phyloP scores from a whole-genome alignment of 202 grass and related monocot species.

The Zizania palustris region DNA sequence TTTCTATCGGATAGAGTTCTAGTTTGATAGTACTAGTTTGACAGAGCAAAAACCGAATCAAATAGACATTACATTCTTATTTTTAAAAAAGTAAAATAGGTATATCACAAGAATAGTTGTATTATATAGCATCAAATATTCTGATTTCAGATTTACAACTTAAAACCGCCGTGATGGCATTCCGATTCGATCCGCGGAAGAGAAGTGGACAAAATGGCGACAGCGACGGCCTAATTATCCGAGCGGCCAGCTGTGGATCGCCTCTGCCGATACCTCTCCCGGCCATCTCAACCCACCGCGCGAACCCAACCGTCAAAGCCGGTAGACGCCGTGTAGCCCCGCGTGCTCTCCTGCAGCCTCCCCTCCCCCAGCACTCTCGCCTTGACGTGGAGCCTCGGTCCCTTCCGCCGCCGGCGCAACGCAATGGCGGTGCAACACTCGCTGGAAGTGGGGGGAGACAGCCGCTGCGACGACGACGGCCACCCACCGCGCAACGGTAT shows the following conservation, averaged over 20 bases:
- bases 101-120: no score
- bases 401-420: not conserved
- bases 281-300: not conserved
- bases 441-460: constrained; percentile 43
- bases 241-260: not conserved
- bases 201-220: constrained; percentile 12
- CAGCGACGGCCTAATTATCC: constrained; percentile 3
- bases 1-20: no score
- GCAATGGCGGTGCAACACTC: constrained; percentile 68
- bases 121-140: no score
- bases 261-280: not conserved
- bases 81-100: no score
- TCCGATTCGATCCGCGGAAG: constrained; percentile 1
- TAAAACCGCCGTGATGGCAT: no score
- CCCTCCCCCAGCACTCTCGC: not conserved
- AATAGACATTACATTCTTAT: no score
- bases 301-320: constrained; percentile 22
- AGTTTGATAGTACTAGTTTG: no score
- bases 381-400: no score
- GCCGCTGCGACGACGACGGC: constrained; percentile 47
- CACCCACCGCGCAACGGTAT: constrained; percentile 56
- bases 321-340: not conserved
- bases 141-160: no score
- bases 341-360: not conserved
- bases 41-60: no score